Conservation (phyloP, 345 rosid species). For the Gynandropsis gynandra region DNA sequence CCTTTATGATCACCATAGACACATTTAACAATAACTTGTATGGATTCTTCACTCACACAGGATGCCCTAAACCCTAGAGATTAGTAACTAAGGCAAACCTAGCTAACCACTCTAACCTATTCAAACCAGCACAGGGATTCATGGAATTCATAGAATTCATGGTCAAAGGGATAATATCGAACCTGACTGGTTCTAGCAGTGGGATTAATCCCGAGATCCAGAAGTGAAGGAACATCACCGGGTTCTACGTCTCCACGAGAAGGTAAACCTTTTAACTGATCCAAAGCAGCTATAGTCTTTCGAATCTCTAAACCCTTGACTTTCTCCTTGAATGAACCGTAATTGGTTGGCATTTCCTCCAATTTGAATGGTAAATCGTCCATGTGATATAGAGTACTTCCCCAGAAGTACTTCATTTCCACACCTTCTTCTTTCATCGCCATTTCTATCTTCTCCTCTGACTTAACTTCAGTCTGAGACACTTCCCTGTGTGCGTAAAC, state of each 20-base stretch:
- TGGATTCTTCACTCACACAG: no score
- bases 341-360: conserved; percentile 75
- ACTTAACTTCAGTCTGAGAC: conserved; percentile 74
- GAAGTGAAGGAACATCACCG: conserved; percentile 82
- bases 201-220: conserved; percentile 76
- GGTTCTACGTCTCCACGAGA: conserved; percentile 86
- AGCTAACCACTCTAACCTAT: no score
- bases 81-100: no score
- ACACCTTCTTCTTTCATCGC: conserved; percentile 90
- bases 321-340: conserved; percentile 71
- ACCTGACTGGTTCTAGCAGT: conserved; percentile 59
- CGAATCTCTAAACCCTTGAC: conserved; percentile 74
- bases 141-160: no score
- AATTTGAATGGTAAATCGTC: conserved; percentile 91
- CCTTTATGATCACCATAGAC: background rate
- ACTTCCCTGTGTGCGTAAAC: conserved; percentile 85
- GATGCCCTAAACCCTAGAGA: no score
- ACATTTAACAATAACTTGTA: background rate
- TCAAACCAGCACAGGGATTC: no score
- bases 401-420: conserved; percentile 92
- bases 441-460: conserved; percentile 76
- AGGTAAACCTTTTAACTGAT: conserved; percentile 79
- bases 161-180: conserved; percentile 7
- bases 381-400: conserved; percentile 81
- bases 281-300: conserved; percentile 74